Evolutionary conservation across 805 yeast species (phyloP).

Genomic region (Saturnispora ahearnii): DNA sequence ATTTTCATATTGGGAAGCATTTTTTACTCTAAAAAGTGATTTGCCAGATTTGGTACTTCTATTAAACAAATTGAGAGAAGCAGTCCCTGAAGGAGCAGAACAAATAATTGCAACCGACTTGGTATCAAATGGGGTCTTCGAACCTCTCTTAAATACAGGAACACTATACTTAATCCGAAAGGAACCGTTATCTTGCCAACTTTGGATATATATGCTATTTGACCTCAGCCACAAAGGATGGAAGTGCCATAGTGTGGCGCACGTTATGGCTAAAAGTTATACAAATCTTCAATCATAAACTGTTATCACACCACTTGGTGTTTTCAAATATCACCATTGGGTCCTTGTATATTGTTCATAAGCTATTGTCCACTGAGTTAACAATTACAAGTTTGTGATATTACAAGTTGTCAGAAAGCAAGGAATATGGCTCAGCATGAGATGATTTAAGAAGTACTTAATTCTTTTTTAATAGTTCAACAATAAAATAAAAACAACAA

Average conservation of each 20-base stretch:
- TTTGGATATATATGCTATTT: background rate
- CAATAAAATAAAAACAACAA: background rate
- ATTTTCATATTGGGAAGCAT: constrained; percentile 6
- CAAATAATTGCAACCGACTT: constrained; percentile 31
- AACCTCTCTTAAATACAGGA: constrained; percentile 4
- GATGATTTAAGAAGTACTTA: background rate
- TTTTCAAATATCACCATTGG: too few species aligned
- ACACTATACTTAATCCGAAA: background rate
- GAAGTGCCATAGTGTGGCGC: constrained; percentile 4
- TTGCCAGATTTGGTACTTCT: constrained; percentile 25
- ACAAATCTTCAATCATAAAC: too few species aligned
- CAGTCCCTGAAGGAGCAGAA: constrained; percentile 36
- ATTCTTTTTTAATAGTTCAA: background rate
- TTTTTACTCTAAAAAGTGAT: constrained; percentile 15
- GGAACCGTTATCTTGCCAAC: background rate
- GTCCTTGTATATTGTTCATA: too few species aligned
- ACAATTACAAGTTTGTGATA: too few species aligned
- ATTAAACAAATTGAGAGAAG: constrained; percentile 28
- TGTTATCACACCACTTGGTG: too few species aligned
- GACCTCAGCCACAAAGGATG: background rate
- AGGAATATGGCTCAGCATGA: background rate
- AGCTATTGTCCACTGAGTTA: too few species aligned
- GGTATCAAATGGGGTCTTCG: constrained; percentile 2
- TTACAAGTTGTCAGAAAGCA: too few species aligned
- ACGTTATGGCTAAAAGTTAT: too few species aligned